Percentiles rank a stretch among this genome's conserved stretches.
Conservation (phyloP, 164 flowering plant species). For the Saururus chinensis region DNA sequence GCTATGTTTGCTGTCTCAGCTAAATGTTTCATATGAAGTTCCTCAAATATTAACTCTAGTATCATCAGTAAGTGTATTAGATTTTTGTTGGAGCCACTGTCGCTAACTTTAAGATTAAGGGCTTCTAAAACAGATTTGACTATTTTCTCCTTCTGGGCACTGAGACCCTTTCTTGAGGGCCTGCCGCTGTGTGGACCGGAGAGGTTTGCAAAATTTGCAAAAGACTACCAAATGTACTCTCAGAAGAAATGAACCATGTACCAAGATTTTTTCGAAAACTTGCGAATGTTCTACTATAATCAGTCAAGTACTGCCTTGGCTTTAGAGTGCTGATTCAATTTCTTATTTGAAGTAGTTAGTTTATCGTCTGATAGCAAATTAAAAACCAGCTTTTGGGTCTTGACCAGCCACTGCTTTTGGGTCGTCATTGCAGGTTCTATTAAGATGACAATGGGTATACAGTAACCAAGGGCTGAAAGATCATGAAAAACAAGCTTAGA, state of each 20-base stretch:
- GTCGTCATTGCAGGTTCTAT: no score
- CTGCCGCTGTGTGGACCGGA: constrained; percentile 65
- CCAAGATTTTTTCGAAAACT: not conserved
- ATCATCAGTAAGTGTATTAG: constrained; percentile 61
- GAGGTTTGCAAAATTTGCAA: constrained; percentile 51
- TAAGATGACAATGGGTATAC: no score
- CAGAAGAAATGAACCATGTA: not conserved
- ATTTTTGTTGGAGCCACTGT: not conserved
- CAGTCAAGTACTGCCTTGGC: no score
- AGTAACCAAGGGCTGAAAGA: no score
- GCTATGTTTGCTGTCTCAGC: constrained; percentile 41
- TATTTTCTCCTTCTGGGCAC: constrained; percentile 49
- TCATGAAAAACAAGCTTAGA: no score
- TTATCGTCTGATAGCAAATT: no score
- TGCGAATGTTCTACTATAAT: no score
- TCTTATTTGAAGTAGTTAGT: no score
- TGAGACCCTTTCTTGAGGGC: constrained; percentile 63
- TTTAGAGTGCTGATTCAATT: no score
- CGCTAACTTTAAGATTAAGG: not conserved
- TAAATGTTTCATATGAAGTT: constrained; percentile 88
- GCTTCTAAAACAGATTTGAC: not conserved
- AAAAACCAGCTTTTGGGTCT: no score
- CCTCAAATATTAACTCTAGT: constrained; percentile 65
- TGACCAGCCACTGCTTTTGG: no score
- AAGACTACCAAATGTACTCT: constrained; percentile 17